Evolutionary conservation across 768 basidiomycete genomes (phyloP).

Genomic region (Holtermanniella nyarrowii): DNA sequence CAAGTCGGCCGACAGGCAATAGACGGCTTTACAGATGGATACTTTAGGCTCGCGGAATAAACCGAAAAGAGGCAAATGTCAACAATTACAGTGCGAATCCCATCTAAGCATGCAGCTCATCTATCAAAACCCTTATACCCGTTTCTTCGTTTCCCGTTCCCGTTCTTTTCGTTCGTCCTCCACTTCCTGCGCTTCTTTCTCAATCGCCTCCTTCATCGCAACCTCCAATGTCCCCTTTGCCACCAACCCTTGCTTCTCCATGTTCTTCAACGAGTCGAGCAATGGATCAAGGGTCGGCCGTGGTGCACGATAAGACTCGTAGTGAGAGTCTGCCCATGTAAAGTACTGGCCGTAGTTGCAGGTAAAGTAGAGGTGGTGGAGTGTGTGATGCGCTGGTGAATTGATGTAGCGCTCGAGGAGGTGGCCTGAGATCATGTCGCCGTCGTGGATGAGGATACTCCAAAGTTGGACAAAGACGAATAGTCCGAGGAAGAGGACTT

Average conservation of each 20-base stretch:
- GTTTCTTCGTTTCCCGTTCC: background rate
- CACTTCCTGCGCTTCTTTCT: slow-evolving; percentile 26
- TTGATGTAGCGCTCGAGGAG: slow-evolving; percentile 82
- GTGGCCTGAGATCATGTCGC: slow-evolving; percentile 93
- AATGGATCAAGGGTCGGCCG: slow-evolving; percentile 73
- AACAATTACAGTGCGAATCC: too few species aligned
- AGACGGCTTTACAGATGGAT: too few species aligned
- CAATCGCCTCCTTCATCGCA: slow-evolving; percentile 21
- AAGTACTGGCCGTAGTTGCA: slow-evolving; percentile 99
- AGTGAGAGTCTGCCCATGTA: slow-evolving; percentile 79
- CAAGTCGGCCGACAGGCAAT: too few species aligned
- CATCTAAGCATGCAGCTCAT: too few species aligned
- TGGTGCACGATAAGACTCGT: slow-evolving; percentile 82
- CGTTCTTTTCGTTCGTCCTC: slow-evolving; percentile 1
- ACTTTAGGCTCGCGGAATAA: too few species aligned
- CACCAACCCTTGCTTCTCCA: slow-evolving; percentile 51
- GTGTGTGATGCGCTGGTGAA: slow-evolving; percentile 94
- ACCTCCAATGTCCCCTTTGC: slow-evolving; percentile 20
- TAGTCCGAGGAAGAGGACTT: slow-evolving; percentile 66
- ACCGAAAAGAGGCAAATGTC: too few species aligned
- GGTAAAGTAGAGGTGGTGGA: slow-evolving; percentile 94
- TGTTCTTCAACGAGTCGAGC: slow-evolving; percentile 32
- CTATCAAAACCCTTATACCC: too few species aligned
- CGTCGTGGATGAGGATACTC: slow-evolving; percentile 95
- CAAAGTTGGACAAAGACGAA: slow-evolving; percentile 91